Evolutionary conservation across 1,139 yeast genomes (phyloP), one percentile per base, ranked within the genome.

Genomic region (Suhomyces coccinellae): DNA sequence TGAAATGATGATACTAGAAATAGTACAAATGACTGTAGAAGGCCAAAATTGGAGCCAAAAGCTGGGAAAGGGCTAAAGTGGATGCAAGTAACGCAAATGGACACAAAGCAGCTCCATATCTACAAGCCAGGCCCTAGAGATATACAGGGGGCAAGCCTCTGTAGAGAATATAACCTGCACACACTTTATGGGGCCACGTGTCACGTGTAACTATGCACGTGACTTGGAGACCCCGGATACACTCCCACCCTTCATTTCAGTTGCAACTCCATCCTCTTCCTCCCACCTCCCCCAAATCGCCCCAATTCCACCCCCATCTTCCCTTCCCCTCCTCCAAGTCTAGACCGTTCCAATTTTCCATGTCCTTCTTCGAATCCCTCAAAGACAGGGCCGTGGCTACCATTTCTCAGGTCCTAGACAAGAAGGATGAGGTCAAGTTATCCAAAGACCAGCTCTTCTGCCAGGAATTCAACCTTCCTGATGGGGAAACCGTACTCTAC

Each of bases 371-470:
- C 38, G 65, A 55, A 34, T 56, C 65, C 12, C 50, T 55, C 32
- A 47, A 46, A 33, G 58, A 54, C 27, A 50, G 41, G 44, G 59
- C 59, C 14, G 69, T 72, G 36, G 65, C 52, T 43, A 71, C 78
- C 24, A 46, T 74, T 45, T 68, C 62, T 47, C 79, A 67, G 52
- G 77, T 74, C 8, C 54, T 73, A 27, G 79, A 73, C 44, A 66
- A 67, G 51, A 66, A 63, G 44, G 62, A 65, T 33, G 58, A 62
- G 38, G 57, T 50, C 45, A 72, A 56, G 14, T 75, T 78, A 16
- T 62, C 85, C 30, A 79, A 79, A 51, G 95, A 87, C 57, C 93
- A 89, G 65, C 62, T 75, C 40, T 85, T 90, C 57, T 80, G 89
- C 54, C 66, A 69, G 36, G 83, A 81, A 47, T 85, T 80, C 67